Base-by-base conservation (phyloP, 2,329 filamentous ascomycete species). In the Xylaria sp. region DNA sequence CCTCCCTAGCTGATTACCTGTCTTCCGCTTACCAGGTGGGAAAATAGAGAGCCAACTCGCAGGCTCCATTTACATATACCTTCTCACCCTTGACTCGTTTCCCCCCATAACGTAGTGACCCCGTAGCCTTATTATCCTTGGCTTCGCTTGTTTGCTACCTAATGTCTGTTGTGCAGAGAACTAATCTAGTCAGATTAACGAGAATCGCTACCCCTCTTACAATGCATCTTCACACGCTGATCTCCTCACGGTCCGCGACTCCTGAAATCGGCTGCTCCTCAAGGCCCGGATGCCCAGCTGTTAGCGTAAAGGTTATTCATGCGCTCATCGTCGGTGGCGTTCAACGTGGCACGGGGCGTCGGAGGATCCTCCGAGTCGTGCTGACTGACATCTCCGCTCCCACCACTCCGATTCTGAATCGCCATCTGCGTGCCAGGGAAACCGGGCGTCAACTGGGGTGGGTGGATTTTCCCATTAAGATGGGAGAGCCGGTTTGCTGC, bases 271-370 rank as follows among this genome's bases (percentile, higher is more conserved):
- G 3, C 12, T 4, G 12, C 48, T 17, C 12, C 17, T 64, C 32
- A 69, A 3, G 61, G 68, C 5, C 68, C 68, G 12, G 55, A 54
- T 8, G 74, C 68, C 73, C 75, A 77, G 42, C 75, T 77, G n/a
- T 74, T 76, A 6, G 67, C 73, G 54, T 77, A 76, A 14, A 64
- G 69, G 24, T 72, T 68, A 17, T 74, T 67, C 27, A 65, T 30
- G 11, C 71, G 67, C 61, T 77, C 75, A 7, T 71, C 55, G 30
- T 70, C 64, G 0, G 76, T 76, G 17, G 72, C 69, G 45, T 71
- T 75, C 32, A 76, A 62, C 17, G 74, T 77, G 1, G 74, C 75
- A 24, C 75, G 58, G 3, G 53, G 70, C 27, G 48, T 21, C 8
- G 58, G 42, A 12, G 24, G 47, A 17, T n/a, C 24, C 30, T 19